A percentile compares a stretch with the other conserved stretches of the same genome.
These are phyloP conservation scores for Talaromyces sp. DNA, from an alignment of 2,329 filamentous ascomycete genomes.

Conservation along the genomic window DNA sequence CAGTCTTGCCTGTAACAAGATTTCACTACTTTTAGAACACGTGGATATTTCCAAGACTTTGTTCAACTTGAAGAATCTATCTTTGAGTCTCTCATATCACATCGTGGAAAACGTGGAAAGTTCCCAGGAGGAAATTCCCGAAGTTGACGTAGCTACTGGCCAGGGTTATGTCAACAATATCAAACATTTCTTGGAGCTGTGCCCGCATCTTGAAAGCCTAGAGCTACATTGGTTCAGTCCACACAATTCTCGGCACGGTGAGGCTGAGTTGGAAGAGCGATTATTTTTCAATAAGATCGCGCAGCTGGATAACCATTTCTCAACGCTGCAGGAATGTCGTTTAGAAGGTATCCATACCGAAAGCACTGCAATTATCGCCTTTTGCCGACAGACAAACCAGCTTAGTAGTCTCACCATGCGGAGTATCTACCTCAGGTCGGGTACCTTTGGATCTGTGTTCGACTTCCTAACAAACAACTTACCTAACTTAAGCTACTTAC, in stretches of 20 bases:
- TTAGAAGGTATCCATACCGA: neutral
- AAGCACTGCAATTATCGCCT: neutral
- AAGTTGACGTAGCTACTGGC: neutral
- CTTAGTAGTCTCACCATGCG: neutral
- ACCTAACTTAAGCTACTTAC: neutral
- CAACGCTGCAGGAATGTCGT: neutral
- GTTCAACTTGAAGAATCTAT: neutral
- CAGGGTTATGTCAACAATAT: neutral
- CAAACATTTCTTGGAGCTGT: neutral
- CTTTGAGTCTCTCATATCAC: neutral
- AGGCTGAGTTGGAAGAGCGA: neutral
- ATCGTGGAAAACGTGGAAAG: neutral
- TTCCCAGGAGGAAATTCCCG: neutral
- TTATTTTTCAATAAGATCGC: neutral
- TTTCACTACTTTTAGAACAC: neutral
- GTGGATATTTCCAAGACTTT: neutral
- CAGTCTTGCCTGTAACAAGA: neutral
- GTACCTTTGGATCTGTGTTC: neutral
- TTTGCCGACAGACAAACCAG: neutral
- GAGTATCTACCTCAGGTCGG: neutral
- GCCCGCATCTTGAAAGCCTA: neutral
- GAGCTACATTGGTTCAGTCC: neutral
- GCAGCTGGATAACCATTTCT: neutral
- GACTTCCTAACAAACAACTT: neutral
- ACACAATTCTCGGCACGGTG: neutral